Base-by-base conservation (phyloP, 495 filamentous ascomycete species). In the Podospora didyma region DNA sequence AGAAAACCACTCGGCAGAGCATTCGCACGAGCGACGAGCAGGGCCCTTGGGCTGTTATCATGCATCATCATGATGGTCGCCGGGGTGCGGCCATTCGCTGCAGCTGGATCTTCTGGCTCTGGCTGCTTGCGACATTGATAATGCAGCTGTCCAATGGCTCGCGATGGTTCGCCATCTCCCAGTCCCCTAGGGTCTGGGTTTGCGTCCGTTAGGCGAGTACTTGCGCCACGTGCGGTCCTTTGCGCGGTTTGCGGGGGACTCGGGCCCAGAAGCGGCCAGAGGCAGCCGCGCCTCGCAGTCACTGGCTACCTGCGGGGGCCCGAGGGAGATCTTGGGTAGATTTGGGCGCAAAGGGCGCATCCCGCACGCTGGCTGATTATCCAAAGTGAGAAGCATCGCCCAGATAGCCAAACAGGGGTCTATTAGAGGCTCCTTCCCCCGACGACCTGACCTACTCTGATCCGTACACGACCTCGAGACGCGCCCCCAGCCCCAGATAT, bases 401-500 rank as follows among this genome's bases (percentile, higher is more conserved):
- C 26, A 31, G 26, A 31, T 9, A 7, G 19, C 26, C 23, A 20
- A 48, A 58, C 62, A 58, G 56, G 62, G 62, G 62, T 55, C 35
- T 59, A 56, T 58, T 57, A 61, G 62, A 59, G 46, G 53, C 51
- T 53, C 54, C 37, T 47, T 22, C 19, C 47, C 49, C 11, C 46
- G 12, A 54, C n/a, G n/a, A n/a, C n/a, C n/a, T n/a, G n/a, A n/a
- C n/a, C n/a, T n/a, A n/a, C n/a, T n/a, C n/a, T n/a, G n/a, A n/a
- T n/a, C n/a, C n/a, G n/a, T n/a, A n/a, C 14, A 12, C 17, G 11
- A 46, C 9, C 14, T 39, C 26, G 16, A 42, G 20, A 44, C 44
- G n/a, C 20, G 26, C 21, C 22, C 59, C 46, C 59, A 48, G 51
- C 60, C 62, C 62, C 62, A 64, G n/a, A n/a, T 64, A 64, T 59